Percentiles rank a stretch among this genome's conserved stretches.
Evolutionary conservation across 345 rosid species (phyloP).

Genomic region (Camelina hispida): DNA sequence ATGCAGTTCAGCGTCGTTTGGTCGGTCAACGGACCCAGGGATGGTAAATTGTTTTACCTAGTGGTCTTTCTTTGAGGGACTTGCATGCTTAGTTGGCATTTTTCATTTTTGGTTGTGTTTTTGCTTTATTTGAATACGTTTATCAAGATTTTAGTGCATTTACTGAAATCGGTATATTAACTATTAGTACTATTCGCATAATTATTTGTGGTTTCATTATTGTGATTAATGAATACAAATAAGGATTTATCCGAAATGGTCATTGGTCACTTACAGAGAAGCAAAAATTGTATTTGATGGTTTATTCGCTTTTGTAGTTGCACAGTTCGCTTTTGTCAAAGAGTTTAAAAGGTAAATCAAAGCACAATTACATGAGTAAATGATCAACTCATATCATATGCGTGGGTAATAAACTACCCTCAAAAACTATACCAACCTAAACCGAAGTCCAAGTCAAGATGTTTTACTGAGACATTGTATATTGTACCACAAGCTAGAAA

Average conservation of each 20-base stretch:
- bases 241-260: neutral
- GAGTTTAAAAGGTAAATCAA: no score
- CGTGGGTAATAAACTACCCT: no score
- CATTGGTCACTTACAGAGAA: neutral
- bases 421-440: no score
- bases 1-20: constrained; percentile 5
- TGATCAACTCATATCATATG: neutral
- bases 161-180: constrained; percentile 26
- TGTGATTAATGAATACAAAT: constrained; percentile 14
- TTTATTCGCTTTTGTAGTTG: no score
- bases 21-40: neutral
- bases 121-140: neutral
- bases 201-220: constrained; percentile 10
- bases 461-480: no score
- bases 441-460: no score
- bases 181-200: constrained; percentile 4
- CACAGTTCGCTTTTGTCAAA: no score
- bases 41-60: constrained; percentile 10
- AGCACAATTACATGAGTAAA: no score
- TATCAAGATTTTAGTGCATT: constrained; percentile 25
- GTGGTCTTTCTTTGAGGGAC: constrained; percentile 1
- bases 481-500: no score
- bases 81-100: constrained; percentile 21
- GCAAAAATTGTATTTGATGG: no score
- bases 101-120: neutral